Percentiles rank a stretch among this genome's conserved stretches.
Evolutionary conservation across 352 stramenopile genomes (phyloP).

Genomic region (Phytophthora pluvialis): DNA sequence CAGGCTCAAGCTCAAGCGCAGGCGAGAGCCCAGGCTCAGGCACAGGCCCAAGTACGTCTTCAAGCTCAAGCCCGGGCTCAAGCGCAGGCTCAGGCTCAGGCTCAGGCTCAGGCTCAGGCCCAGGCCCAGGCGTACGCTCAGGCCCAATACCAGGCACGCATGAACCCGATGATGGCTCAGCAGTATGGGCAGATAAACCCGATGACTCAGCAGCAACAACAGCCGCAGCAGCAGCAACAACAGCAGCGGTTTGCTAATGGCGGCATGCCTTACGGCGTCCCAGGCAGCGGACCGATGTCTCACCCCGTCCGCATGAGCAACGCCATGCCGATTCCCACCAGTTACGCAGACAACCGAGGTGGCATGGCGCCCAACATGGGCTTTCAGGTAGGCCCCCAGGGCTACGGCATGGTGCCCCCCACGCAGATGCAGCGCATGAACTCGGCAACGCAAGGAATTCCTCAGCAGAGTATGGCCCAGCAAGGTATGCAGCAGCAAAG

Average conservation of each 20-base stretch:
- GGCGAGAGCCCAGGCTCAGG: constrained; percentile 32
- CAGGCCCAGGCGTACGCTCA: constrained; percentile 54
- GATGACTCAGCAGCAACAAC: constrained; percentile 39
- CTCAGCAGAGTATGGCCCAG: constrained; percentile 39
- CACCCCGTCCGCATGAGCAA: constrained; percentile 45
- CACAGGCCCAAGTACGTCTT: constrained; percentile 28
- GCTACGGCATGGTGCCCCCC: constrained; percentile 60
- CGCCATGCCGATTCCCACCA: constrained; percentile 33
- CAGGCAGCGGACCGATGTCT: constrained; percentile 27
- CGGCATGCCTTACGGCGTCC: constrained; percentile 44
- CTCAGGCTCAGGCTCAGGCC: constrained; percentile 45
- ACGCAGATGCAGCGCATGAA: constrained; percentile 45
- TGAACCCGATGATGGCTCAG: constrained; percentile 57
- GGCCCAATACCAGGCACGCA: constrained; percentile 70
- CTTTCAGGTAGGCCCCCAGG: constrained; percentile 48
- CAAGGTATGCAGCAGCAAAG: constrained; percentile 37
- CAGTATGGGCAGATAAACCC: constrained; percentile 50
- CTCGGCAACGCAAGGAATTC: constrained; percentile 40
- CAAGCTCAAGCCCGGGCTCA: constrained; percentile 39
- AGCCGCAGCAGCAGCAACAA: constrained; percentile 36
- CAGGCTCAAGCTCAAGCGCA: constrained; percentile 36
- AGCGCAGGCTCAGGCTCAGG: constrained; percentile 35
- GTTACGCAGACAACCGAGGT: constrained; percentile 42
- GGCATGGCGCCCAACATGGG: constrained; percentile 49
- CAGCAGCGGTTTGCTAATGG: constrained; percentile 53